phyloP scores from a whole-genome alignment of 768 basidiomycete species.

The Amanita phalloides region DNA sequence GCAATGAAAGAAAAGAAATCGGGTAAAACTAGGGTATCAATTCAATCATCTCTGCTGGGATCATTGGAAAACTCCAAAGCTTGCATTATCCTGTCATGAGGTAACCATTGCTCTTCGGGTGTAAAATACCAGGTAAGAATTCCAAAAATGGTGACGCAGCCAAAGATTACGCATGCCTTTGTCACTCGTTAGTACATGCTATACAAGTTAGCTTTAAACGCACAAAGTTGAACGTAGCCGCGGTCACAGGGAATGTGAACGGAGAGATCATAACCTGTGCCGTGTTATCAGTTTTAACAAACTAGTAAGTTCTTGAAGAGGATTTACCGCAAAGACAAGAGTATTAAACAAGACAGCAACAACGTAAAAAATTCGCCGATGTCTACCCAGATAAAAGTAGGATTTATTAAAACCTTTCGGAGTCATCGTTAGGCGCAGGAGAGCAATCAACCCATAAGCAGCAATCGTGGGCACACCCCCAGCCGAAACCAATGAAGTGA shows the following conservation, averaged over 20 bases:
- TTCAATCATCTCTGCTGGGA: not conserved
- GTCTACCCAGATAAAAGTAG: conserved; percentile 60
- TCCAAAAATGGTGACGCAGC: conserved; percentile 67
- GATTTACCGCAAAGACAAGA: conserved; percentile 59
- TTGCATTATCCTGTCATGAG: conserved; percentile 46
- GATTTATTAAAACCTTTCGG: conserved; percentile 65
- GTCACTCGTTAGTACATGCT: not conserved
- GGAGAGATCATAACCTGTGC: conserved; percentile 73
- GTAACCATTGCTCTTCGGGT: conserved; percentile 74
- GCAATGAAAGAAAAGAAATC: not conserved
- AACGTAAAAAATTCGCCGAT: conserved; percentile 58
- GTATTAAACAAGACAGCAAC: conserved; percentile 62
- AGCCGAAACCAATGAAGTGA: conserved; percentile 83
- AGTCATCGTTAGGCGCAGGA: conserved; percentile 70
- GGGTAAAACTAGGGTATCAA: no score
- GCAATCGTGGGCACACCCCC: conserved; percentile 82
- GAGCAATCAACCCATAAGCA: conserved; percentile 74
- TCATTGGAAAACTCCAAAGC: conserved; percentile 26
- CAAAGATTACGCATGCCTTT: conserved; percentile 68
- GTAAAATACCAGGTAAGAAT: conserved; percentile 69
- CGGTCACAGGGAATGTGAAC: conserved; percentile 75
- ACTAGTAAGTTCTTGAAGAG: not conserved
- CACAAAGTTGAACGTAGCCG: conserved; percentile 78
- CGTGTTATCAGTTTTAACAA: conserved; percentile 7
- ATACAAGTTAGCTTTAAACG: conserved; percentile 16